Percentiles rank a stretch among this genome's conserved stretches.
phyloP scores from a whole-genome alignment of 2,329 filamentous ascomycete species.

The Pseudogymnoascus sp. region DNA sequence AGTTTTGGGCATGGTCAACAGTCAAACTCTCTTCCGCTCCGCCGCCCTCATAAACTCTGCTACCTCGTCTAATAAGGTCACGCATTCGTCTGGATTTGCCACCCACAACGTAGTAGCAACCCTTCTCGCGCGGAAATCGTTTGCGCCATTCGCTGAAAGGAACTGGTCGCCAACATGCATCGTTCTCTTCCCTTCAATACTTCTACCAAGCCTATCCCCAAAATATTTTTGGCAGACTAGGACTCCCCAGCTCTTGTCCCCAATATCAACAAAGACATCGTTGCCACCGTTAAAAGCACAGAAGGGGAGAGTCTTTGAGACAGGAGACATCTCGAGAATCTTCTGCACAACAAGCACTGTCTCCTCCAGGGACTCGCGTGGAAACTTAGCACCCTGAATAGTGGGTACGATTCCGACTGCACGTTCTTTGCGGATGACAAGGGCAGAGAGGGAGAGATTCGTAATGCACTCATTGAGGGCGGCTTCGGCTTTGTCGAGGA shows the following conservation, averaged over 20 bases:
- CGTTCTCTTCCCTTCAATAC: slow-evolving; percentile 67
- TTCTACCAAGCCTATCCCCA: slow-evolving; percentile 36
- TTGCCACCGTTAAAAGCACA: slow-evolving; percentile 98
- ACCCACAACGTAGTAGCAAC: slow-evolving; percentile 97
- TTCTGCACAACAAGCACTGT: slow-evolving; percentile 93
- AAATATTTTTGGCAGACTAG: slow-evolving; percentile 89
- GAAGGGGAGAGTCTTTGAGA: slow-evolving; percentile 68
- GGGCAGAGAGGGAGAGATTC: slow-evolving; percentile 72
- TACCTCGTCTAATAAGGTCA: slow-evolving; percentile 81
- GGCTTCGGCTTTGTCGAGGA: slow-evolving; percentile 85
- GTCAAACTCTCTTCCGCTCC: slow-evolving; percentile 9
- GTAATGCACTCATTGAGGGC: slow-evolving; percentile 76
- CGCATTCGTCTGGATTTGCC: slow-evolving; percentile 84
- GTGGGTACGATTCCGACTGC: slow-evolving; percentile 72
- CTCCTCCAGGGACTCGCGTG: slow-evolving; percentile 87
- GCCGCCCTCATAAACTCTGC: slow-evolving; percentile 39
- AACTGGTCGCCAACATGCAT: slow-evolving; percentile 97
- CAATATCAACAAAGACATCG: slow-evolving; percentile 97
- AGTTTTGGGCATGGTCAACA: background rate
- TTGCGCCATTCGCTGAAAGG: slow-evolving; percentile 76
- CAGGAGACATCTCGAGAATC: slow-evolving; percentile 73
- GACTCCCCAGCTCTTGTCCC: slow-evolving; percentile 95
- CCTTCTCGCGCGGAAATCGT: slow-evolving; percentile 91
- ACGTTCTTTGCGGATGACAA: slow-evolving; percentile 79
- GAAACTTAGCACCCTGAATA: slow-evolving; percentile 59